phyloP scores from a whole-genome alignment of 176 grass and related monocot species.

The Musa troglodytarum region DNA sequence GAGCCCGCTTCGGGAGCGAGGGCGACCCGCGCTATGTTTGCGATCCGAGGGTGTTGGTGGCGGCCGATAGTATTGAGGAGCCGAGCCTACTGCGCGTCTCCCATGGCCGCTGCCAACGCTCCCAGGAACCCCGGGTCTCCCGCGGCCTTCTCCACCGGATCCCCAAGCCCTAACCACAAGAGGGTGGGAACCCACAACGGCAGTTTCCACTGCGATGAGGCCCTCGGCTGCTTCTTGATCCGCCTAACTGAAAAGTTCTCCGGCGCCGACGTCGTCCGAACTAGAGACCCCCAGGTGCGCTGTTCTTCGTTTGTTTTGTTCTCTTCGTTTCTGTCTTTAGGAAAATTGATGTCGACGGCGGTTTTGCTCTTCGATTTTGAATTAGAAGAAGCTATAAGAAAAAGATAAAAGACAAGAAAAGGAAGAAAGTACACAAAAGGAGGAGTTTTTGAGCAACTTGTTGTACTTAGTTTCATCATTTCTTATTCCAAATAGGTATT shows the following conservation, averaged over 20 bases:
- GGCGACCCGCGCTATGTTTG: slow-evolving; percentile 7
- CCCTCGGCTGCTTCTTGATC: slow-evolving; percentile 92
- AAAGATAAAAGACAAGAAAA: too few species aligned
- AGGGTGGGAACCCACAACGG: slow-evolving; percentile 94
- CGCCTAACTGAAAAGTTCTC: slow-evolving; percentile 85
- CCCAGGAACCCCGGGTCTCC: slow-evolving; percentile 45
- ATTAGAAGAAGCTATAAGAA: too few species aligned
- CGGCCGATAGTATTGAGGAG: not conserved
- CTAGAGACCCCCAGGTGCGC: slow-evolving; percentile 60
- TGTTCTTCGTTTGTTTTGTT: not conserved
- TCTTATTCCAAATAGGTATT: too few species aligned
- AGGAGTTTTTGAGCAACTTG: too few species aligned
- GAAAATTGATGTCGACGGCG: not conserved
- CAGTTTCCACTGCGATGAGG: slow-evolving; percentile 99
- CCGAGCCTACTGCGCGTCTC: not conserved
- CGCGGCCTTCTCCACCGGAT: slow-evolving; percentile 26
- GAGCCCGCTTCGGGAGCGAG: not conserved
- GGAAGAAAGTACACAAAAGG: too few species aligned
- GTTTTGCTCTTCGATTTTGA: not conserved
- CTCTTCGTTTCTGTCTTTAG: not conserved
- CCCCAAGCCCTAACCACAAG: slow-evolving; percentile 26
- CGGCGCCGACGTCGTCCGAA: slow-evolving; percentile 68
- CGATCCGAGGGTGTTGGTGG: not conserved
- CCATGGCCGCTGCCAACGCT: slow-evolving; percentile 42
- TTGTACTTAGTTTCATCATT: too few species aligned